Evolutionary conservation across 768 basidiomycete species (phyloP).

Genomic region (Leucogyrophana mollusca): DNA sequence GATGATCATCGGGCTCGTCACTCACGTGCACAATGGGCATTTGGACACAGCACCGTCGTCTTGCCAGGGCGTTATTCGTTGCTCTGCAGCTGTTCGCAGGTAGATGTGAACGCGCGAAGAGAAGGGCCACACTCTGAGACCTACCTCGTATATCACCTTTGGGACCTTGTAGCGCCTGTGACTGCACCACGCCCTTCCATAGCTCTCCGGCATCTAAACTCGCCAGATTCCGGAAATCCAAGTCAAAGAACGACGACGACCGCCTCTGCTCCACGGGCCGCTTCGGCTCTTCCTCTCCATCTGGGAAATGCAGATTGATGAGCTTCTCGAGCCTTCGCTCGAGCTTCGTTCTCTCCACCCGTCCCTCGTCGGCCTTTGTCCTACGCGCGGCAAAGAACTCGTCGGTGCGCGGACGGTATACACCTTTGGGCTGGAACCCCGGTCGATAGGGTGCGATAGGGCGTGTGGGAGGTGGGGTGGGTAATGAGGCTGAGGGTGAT

Average conservation of each 20-base stretch:
- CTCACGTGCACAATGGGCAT: constrained; percentile 86
- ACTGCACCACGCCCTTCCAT: constrained; percentile 62
- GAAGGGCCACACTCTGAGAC: constrained; percentile 5
- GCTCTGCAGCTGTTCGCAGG: constrained; percentile 66
- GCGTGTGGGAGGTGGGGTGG: constrained; percentile 19
- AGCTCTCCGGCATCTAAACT: constrained; percentile 66
- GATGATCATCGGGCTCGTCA: constrained; percentile 2
- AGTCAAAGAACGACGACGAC: constrained; percentile 72
- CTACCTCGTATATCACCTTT: constrained; percentile 70
- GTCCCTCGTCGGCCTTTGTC: constrained; percentile 40
- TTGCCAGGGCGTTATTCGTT: constrained; percentile 94
- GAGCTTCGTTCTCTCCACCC: constrained; percentile 80
- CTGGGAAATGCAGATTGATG: constrained; percentile 66
- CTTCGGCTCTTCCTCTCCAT: constrained; percentile 12
- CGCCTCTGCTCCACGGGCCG: constrained; percentile 34
- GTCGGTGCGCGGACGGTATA: constrained; percentile 77
- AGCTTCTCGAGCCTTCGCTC: constrained; percentile 89
- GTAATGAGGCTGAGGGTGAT: constrained; percentile 18
- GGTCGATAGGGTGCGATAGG: constrained; percentile 72
- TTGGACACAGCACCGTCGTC: constrained; percentile 72
- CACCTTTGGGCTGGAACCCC: constrained; percentile 92
- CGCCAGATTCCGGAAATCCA: constrained; percentile 56
- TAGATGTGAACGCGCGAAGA: neutral
- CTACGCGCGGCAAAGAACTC: constrained; percentile 58
- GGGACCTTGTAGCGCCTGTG: constrained; percentile 40